Evolutionary conservation across 176 grass and related monocot species (phyloP).

Genomic region (Tillandsia fasciculata): DNA sequence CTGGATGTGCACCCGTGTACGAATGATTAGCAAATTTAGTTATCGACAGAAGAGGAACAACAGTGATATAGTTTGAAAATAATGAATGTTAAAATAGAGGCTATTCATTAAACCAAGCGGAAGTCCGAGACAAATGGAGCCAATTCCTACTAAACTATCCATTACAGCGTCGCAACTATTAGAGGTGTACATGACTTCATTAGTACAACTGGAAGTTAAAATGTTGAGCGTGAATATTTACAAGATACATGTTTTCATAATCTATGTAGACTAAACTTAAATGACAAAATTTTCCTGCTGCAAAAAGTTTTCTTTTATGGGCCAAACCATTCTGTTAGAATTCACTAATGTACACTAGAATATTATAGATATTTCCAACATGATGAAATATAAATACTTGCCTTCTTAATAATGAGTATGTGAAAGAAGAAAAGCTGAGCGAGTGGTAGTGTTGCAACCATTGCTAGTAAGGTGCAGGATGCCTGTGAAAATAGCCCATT

Average conservation of each 20-base stretch:
- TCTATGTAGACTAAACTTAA: too few relatives aligned
- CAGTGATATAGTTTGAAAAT: neutral
- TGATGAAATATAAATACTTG: conserved; percentile 18
- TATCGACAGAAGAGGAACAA: neutral
- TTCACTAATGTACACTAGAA: neutral
- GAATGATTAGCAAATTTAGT: neutral
- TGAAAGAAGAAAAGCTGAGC: conserved; percentile 95
- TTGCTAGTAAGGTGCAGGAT: conserved; percentile 80
- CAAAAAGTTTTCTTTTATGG: neutral
- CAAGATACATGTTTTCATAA: neutral
- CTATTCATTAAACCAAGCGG: neutral
- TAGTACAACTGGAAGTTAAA: neutral
- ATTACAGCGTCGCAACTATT: neutral
- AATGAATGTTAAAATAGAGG: neutral
- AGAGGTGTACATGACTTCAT: neutral
- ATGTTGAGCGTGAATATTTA: neutral
- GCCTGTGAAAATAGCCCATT: conserved; percentile 39
- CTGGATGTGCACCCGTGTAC: conserved; percentile 24
- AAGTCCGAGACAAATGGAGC: neutral
- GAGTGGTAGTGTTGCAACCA: conserved; percentile 85
- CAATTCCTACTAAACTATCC: neutral
- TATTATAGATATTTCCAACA: conserved; percentile 6
- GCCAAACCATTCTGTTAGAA: neutral
- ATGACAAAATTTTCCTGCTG: neutral
- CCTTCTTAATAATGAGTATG: conserved; percentile 96